These are phyloP conservation scores for Citrus australasica DNA, from an alignment of 345 rosid species.

Conservation along the genomic window DNA sequence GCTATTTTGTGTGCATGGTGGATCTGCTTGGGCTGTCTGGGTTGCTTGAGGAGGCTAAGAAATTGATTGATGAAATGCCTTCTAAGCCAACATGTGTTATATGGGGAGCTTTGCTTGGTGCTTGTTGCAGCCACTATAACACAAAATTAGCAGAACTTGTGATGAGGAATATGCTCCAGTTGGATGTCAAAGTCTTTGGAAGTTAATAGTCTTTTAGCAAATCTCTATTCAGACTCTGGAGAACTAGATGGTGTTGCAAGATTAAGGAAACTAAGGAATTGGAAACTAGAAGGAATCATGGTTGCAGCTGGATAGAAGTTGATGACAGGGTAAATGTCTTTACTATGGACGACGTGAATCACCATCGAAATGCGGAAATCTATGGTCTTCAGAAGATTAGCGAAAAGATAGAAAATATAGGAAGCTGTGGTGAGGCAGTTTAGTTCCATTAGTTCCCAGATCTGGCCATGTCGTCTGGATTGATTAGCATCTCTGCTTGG, in stretches of 20 bases:
- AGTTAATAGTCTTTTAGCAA: slow-evolving; percentile 20
- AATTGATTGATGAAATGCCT: slow-evolving; percentile 22
- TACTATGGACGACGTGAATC: slow-evolving; percentile 16
- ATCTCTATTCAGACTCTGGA: slow-evolving; percentile 18
- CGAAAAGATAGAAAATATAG: not conserved
- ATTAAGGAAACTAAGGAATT: slow-evolving; percentile 18
- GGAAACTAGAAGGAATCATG: slow-evolving; percentile 15
- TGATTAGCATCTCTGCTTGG: slow-evolving; percentile 10
- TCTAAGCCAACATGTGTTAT: slow-evolving; percentile 20
- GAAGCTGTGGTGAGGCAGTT: not conserved
- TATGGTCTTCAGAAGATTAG: not conserved
- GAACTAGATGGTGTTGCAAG: slow-evolving; percentile 18
- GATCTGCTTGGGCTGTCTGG: slow-evolving; percentile 28
- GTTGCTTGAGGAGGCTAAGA: slow-evolving; percentile 22
- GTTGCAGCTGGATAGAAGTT: slow-evolving; percentile 25
- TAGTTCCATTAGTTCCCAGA: slow-evolving; percentile 13
- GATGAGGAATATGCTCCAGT: slow-evolving; percentile 12
- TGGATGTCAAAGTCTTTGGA: slow-evolving; percentile 11
- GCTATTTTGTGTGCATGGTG: slow-evolving; percentile 26
- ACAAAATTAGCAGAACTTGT: slow-evolving; percentile 20
- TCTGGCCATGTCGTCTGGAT: slow-evolving; percentile 11
- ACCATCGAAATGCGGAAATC: slow-evolving; percentile 11
- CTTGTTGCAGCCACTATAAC: slow-evolving; percentile 20
- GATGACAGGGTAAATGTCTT: slow-evolving; percentile 13
- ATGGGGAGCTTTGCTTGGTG: slow-evolving; percentile 23